These are phyloP conservation scores for baker's yeast (Saccharomyces cerevisiae) DNA, from an alignment of 805 yeast species.

Conservation along the genomic window DNA sequence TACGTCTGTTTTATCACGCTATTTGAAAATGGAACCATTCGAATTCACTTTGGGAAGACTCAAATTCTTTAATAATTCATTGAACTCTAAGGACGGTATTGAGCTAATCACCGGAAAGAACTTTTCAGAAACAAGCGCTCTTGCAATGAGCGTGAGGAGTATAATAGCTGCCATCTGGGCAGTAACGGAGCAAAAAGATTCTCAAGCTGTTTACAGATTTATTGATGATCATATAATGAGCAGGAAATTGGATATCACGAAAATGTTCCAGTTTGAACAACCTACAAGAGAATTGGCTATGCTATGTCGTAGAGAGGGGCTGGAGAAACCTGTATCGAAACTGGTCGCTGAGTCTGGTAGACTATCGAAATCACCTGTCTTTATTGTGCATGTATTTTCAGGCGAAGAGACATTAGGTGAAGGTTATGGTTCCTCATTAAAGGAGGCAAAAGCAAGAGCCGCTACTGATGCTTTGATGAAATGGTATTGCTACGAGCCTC, in stretches of 20 bases:
- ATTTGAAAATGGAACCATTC: slow-evolving; percentile 59
- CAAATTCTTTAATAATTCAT: slow-evolving; percentile 36
- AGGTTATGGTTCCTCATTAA: slow-evolving; percentile 84
- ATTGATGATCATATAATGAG: slow-evolving; percentile 69
- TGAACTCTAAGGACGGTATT: slow-evolving; percentile 43
- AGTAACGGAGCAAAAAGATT: slow-evolving; percentile 39
- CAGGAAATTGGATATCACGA: slow-evolving; percentile 66
- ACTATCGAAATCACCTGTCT: slow-evolving; percentile 71
- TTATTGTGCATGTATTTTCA: slow-evolving; percentile 82
- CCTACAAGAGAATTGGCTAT: slow-evolving; percentile 80
- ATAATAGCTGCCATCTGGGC: slow-evolving; percentile 77
- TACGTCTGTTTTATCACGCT: slow-evolving; percentile 54
- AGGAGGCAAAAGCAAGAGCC: slow-evolving; percentile 88
- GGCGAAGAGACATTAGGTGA: slow-evolving; percentile 83
- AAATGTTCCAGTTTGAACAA: slow-evolving; percentile 71
- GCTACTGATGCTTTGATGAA: slow-evolving; percentile 83
- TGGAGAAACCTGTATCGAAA: slow-evolving; percentile 70
- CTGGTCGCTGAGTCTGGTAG: slow-evolving; percentile 92
- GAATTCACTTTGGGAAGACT: slow-evolving; percentile 63
- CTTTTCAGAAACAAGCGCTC: slow-evolving; percentile 30
- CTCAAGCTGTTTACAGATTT: slow-evolving; percentile 57
- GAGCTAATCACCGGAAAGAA: slow-evolving; percentile 35
- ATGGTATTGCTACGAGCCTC: slow-evolving; percentile 86
- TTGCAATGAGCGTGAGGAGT: slow-evolving; percentile 70
- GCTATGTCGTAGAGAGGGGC: slow-evolving; percentile 65